These are phyloP conservation scores for Aquilaria agallochum DNA, from an alignment of 441 rosid genomes.

Conservation along the genomic window DNA sequence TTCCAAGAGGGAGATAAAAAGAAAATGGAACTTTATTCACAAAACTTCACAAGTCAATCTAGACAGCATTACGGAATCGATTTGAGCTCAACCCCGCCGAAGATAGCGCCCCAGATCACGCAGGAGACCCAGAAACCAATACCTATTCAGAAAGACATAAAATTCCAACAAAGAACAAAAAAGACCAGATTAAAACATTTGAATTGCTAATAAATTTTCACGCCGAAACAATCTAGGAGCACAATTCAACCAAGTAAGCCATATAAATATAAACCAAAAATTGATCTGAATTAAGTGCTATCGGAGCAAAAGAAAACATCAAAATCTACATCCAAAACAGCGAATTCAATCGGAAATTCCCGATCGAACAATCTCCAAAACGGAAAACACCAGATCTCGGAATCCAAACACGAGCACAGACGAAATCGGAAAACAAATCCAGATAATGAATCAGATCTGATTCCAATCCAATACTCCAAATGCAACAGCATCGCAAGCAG, in stretches of 20 bases:
- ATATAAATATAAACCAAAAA: not conserved
- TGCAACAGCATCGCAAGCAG: not conserved
- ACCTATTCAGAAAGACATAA: not conserved
- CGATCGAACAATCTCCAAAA: conserved; percentile 5
- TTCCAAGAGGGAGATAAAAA: not conserved
- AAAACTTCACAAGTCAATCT: too few relatives aligned
- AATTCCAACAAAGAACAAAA: not conserved
- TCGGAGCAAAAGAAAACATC: not conserved
- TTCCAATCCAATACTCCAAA: conserved; percentile 9
- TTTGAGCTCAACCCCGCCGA: not conserved
- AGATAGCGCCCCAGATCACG: too few relatives aligned
- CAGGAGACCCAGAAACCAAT: not conserved
- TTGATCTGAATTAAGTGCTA: not conserved
- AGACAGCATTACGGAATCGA: not conserved
- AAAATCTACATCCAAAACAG: conserved; percentile 10
- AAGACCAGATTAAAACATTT: not conserved
- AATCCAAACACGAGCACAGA: conserved; percentile 19
- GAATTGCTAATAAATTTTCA: not conserved
- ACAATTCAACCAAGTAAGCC: not conserved
- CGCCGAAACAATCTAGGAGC: not conserved
- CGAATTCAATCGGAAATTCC: conserved; percentile 8
- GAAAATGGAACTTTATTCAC: not conserved
- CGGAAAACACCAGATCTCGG: conserved; percentile 38
- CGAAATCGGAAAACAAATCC: not conserved
- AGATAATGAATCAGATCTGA: conserved; percentile 43